phyloP scores from a whole-genome alignment of 2,329 filamentous ascomycete genomes.

The Myriosclerotinia curreyana region DNA sequence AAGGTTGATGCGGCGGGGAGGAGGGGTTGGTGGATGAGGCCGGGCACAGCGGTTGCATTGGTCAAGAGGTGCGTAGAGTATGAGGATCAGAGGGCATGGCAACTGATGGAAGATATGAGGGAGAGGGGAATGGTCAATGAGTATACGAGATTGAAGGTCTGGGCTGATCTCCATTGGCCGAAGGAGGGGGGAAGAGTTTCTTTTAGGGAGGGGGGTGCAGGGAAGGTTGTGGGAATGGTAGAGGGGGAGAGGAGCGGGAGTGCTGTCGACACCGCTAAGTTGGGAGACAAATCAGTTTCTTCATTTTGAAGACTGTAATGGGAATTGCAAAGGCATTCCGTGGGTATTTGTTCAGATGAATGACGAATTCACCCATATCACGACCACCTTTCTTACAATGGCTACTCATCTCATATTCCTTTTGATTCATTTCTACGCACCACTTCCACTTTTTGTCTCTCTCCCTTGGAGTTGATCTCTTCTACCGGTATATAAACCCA shows the following conservation, averaged over 20 bases:
- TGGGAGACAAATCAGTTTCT: background rate
- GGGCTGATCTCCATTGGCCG: slow-evolving; percentile 17
- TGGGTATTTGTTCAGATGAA: background rate
- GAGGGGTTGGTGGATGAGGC: slow-evolving; percentile 38
- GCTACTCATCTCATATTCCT: no score
- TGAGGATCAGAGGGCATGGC: slow-evolving; percentile 31
- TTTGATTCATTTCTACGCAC: no score
- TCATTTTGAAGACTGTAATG: background rate
- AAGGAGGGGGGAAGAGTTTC: background rate
- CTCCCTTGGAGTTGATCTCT: no score
- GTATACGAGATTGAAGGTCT: slow-evolving; percentile 3
- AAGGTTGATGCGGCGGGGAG: slow-evolving; percentile 28
- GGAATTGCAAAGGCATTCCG: background rate
- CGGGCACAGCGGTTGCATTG: slow-evolving; percentile 31
- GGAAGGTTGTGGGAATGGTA: no score
- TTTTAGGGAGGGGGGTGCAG: background rate
- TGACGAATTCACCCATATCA: background rate
- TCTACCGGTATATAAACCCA: no score
- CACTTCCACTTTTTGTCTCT: no score
- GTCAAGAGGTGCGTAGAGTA: slow-evolving; percentile 29
- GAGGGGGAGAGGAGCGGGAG: no score
- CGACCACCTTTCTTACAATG: background rate
- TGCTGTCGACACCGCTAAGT: background rate
- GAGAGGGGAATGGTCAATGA: slow-evolving; percentile 22
- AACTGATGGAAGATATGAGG: slow-evolving; percentile 33